These are phyloP conservation scores for Inga oerstediana DNA, from an alignment of 306 rosid species.

Conservation along the genomic window DNA sequence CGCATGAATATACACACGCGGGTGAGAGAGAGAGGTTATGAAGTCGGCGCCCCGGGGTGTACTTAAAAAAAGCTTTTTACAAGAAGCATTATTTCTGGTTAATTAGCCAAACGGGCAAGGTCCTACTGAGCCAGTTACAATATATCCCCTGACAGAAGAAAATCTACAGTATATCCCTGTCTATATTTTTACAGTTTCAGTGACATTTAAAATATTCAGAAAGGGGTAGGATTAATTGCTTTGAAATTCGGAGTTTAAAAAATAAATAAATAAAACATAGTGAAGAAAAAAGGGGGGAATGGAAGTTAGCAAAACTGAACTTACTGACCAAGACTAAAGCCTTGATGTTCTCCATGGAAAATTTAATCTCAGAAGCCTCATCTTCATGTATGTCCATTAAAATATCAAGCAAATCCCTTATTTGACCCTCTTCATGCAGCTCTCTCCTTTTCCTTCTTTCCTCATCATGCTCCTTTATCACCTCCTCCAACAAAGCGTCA, in stretches of 20 bases:
- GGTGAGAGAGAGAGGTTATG: background rate
- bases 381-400: too few relatives aligned
- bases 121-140: background rate
- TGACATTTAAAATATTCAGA: background rate
- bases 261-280: background rate
- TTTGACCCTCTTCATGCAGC: too few relatives aligned
- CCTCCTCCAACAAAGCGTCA: too few relatives aligned
- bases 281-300: background rate
- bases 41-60: background rate
- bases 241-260: background rate
- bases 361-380: too few relatives aligned
- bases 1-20: background rate
- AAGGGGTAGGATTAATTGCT: background rate
- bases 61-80: background rate
- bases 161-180: background rate
- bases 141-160: background rate
- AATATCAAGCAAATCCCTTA: too few relatives aligned
- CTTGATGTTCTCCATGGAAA: too few relatives aligned
- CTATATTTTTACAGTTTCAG: background rate
- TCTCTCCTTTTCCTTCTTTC: too few relatives aligned
- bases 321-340: constrained; percentile 27
- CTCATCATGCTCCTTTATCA: too few relatives aligned
- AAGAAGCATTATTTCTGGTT: background rate
- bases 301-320: background rate
- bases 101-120: background rate